Evolutionary conservation across 495 filamentous ascomycete genomes (phyloP).

Genomic region (Neurospora sublineolata): DNA sequence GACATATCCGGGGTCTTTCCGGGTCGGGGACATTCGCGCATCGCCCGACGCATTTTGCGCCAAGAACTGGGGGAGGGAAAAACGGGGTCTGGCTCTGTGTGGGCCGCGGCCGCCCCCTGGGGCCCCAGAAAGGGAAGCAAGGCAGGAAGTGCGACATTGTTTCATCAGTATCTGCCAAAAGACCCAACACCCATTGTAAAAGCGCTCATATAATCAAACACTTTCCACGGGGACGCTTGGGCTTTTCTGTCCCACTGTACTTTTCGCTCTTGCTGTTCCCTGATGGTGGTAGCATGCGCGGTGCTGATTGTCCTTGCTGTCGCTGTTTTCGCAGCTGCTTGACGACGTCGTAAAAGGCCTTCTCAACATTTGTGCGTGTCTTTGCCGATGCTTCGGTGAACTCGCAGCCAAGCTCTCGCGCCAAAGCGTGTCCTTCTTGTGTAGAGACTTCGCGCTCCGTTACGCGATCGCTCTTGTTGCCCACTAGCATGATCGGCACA

Average conservation of each 20-base stretch:
- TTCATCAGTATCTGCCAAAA: background rate
- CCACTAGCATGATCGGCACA: conserved; percentile 93
- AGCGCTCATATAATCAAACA: background rate
- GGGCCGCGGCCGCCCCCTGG: background rate
- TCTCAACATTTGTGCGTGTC: conserved; percentile 98
- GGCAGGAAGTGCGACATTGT: background rate
- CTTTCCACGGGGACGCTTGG: background rate
- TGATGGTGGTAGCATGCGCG: conserved; percentile 26
- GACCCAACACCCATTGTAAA: background rate
- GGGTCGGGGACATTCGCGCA: background rate
- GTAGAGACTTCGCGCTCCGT: conserved; percentile 94
- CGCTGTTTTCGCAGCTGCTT: conserved; percentile 75
- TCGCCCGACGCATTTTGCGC: background rate
- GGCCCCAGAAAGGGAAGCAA: background rate
- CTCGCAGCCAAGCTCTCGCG: conserved; percentile 86
- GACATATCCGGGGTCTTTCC: background rate
- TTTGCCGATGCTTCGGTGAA: conserved; percentile 99
- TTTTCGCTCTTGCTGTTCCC: conserved; percentile 21
- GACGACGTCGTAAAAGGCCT: conserved; percentile 97
- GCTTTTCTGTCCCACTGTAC: conserved; percentile 3
- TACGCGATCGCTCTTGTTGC: conserved; percentile 94
- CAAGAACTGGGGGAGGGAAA: background rate
- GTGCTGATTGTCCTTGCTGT: conserved; percentile 56
- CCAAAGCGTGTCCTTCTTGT: conserved; percentile 86
- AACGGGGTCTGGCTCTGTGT: background rate